Conservation (phyloP, 2,329 filamentous ascomycete genomes). For the Epicoccum nigrum region DNA sequence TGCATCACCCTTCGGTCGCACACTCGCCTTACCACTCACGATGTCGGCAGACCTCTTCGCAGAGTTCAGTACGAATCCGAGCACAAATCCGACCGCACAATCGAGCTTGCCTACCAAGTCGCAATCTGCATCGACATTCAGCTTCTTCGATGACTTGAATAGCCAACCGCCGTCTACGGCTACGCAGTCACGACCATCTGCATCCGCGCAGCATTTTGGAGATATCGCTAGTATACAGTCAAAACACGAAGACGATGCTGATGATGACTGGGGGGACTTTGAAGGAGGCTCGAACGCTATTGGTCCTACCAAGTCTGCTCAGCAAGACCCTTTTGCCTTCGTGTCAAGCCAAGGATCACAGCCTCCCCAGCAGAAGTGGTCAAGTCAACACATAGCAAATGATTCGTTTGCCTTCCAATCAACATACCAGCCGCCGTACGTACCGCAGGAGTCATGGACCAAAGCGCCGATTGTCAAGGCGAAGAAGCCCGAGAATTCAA, state of each 20-base stretch:
- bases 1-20: constrained; percentile 17
- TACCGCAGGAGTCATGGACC: constrained; percentile 28
- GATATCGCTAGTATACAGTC: not conserved
- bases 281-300: constrained; percentile 36
- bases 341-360: constrained; percentile 16
- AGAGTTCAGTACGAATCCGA: constrained; percentile 37
- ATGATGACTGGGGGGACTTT: constrained; percentile 52
- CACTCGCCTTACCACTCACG: constrained; percentile 3
- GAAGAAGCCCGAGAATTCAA: constrained; percentile 44
- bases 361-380: constrained; percentile 19
- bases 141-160: constrained; percentile 44
- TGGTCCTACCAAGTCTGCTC: constrained; percentile 18
- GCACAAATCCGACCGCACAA: constrained; percentile 21
- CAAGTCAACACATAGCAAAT: constrained; percentile 1
- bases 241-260: constrained; percentile 26
- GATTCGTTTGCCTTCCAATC: constrained; percentile 23
- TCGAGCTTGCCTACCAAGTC: not conserved
- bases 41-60: constrained; percentile 48
- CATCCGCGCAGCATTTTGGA: constrained; percentile 16
- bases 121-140: constrained; percentile 33
- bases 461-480: constrained; percentile 37
- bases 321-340: constrained; percentile 29
- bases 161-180: constrained; percentile 19
- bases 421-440: constrained; percentile 5
- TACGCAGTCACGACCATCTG: constrained; percentile 19